Base-by-base conservation (phyloP, 805 yeast genomes). In the Torulaspora microellipsoides region DNA sequence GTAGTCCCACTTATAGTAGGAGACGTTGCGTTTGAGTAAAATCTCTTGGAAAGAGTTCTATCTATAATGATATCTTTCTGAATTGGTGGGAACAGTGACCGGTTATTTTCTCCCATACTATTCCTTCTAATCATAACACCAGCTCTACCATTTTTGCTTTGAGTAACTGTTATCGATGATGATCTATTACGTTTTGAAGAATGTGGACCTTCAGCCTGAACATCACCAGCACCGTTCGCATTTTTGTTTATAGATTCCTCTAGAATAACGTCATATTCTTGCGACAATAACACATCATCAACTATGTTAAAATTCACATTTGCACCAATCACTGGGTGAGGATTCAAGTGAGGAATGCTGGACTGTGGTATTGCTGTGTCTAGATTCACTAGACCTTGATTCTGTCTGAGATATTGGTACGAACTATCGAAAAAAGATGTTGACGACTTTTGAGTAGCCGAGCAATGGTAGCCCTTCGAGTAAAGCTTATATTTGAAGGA, bases 351-450 rank as follows among this genome's bases (percentile, higher is more conserved):
- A 7, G 51, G 49, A 8, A 41, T 44, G 36, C 51, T 52, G 8
- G 51, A 40, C 23, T 49, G 52, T 11, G 54, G 53, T 10, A 52
- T 48, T 10, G 52, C 49, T 2, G 54, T 34, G 12, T 60, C 64
- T 31, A 49, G 46, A 36, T 48, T 47, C 15, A 61, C 62, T 2
- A 67, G 45, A 31, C 68, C 69, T 30, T 64, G 62, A 46, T 65
- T 65, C 41, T 66, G 68, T 41, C 66, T 62, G 46, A 67, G 49
- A 52, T 66, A 57, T 49, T 68, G 69, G 52, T 66, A 68, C n/a
- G 72, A 58, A 23, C 69, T 67, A 42, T 68, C 72, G 39, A 69
- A 69, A 47, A 69, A 69, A 7, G 69, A 54, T 1, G 64, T 56
- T 1, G 66, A 46, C 2, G 66, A 44, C 30, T 65, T 46, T 41